Conservation (phyloP, 169 alveolate species). For the Eimeria tenella region DNA sequence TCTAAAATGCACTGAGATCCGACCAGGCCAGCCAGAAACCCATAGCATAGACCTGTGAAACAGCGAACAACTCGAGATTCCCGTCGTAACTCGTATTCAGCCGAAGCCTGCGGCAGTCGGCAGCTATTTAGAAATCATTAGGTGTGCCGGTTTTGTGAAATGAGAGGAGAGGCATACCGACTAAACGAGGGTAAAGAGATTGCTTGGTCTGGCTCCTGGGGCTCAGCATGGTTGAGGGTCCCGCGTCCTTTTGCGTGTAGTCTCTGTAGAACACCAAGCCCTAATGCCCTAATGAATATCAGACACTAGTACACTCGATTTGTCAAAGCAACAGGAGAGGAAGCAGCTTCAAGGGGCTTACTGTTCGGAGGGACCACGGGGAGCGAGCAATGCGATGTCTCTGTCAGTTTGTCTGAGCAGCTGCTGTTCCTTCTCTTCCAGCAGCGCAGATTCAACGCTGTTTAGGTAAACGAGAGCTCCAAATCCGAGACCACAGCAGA, state of each 20-base stretch:
- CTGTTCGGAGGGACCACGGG: background rate
- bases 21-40: slow-evolving; percentile 89
- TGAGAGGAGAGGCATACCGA: background rate
- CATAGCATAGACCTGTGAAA: slow-evolving; percentile 86
- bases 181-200: slow-evolving; percentile 36
- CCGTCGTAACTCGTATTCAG: too few species aligned
- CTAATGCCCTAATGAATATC: background rate
- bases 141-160: too few species aligned
- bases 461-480: slow-evolving; percentile 86
- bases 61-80: background rate
- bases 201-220: slow-evolving; percentile 43
- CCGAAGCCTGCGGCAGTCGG: too few species aligned
- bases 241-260: background rate
- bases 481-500: slow-evolving; percentile 85
- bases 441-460: slow-evolving; percentile 83
- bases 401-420: slow-evolving; percentile 32
- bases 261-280: slow-evolving; percentile 10
- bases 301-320: background rate
- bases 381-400: background rate
- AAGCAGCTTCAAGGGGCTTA: background rate
- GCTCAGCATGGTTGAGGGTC: slow-evolving; percentile 6
- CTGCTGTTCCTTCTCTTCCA: slow-evolving; percentile 78
- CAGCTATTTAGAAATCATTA: too few species aligned
- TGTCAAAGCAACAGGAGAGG: background rate
- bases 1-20: slow-evolving; percentile 91